These are phyloP conservation scores for Hypoxylon sp. DNA, from an alignment of 2,329 filamentous ascomycete species.

Conservation along the genomic window DNA sequence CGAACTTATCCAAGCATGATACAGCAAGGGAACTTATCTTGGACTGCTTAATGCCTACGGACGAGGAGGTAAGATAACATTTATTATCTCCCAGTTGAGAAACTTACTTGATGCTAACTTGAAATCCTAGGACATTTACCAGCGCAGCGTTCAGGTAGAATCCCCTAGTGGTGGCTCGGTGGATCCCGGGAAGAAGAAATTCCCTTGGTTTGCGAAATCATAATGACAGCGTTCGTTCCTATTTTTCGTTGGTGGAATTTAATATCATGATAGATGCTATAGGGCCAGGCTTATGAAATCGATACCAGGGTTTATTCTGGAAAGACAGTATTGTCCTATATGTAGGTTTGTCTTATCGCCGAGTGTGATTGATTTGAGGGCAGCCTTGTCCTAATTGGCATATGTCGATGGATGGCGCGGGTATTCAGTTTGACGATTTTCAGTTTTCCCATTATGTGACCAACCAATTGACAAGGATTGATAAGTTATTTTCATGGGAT, in stretches of 20 bases:
- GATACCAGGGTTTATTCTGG: slow-evolving; percentile 27
- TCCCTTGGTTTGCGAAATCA: slow-evolving; percentile 73
- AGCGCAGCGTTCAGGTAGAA: slow-evolving; percentile 73
- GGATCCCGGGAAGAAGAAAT: slow-evolving; percentile 74
- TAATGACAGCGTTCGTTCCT: slow-evolving; percentile 31
- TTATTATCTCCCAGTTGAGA: neutral
- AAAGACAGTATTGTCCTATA: slow-evolving; percentile 14
- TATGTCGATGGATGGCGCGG: slow-evolving; percentile 8
- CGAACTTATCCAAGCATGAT: slow-evolving; percentile 78
- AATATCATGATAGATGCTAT: slow-evolving; percentile 10
- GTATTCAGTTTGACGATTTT: slow-evolving; percentile 10
- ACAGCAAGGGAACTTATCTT: slow-evolving; percentile 81
- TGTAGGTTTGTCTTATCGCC: slow-evolving; percentile 13
- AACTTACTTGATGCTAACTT: slow-evolving; percentile 39
- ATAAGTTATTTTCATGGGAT: slow-evolving; percentile 20
- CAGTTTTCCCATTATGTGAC: slow-evolving; percentile 9
- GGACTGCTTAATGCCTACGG: slow-evolving; percentile 83
- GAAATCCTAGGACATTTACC: slow-evolving; percentile 70
- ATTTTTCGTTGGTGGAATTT: slow-evolving; percentile 21
- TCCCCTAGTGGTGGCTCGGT: slow-evolving; percentile 61
- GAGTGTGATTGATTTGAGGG: slow-evolving; percentile 14
- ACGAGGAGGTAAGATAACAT: slow-evolving; percentile 81
- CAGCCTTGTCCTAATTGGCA: slow-evolving; percentile 22
- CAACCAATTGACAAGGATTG: slow-evolving; percentile 1
- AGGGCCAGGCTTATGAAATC: slow-evolving; percentile 25